These are phyloP conservation scores for Nicotiana otophora DNA, from an alignment of 257 asterid genomes.

Conservation along the genomic window DNA sequence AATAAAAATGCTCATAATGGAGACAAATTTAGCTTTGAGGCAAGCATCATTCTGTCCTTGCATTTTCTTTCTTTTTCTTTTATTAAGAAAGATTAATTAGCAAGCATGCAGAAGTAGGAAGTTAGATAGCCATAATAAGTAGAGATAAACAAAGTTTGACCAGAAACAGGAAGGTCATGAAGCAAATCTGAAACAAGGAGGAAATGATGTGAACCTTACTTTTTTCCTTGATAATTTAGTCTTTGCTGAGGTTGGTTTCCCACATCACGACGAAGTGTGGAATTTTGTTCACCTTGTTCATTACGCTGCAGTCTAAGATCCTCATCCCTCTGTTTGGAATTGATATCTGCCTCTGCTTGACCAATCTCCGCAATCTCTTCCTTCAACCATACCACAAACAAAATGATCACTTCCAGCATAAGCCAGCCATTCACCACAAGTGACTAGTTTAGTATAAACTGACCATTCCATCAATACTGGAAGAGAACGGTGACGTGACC, in stretches of 20 bases:
- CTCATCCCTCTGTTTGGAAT: constrained; percentile 52
- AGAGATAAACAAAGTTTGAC: constrained; percentile 9
- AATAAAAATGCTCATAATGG: neutral
- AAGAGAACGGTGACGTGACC: constrained; percentile 31
- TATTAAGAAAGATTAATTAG: neutral
- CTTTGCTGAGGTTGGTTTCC: constrained; percentile 34
- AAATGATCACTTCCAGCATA: constrained; percentile 19
- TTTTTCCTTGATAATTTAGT: constrained; percentile 31
- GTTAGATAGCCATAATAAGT: neutral
- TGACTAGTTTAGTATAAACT: constrained; percentile 13
- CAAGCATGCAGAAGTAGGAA: neutral
- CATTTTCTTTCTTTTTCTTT: neutral
- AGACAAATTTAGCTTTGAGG: neutral
- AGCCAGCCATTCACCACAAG: neutral
- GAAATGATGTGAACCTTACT: constrained; percentile 24
- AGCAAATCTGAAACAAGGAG: constrained; percentile 3
- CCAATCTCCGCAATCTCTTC: constrained; percentile 55
- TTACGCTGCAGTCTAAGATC: constrained; percentile 54
- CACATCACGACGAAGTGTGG: constrained; percentile 33
- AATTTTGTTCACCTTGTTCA: constrained; percentile 56
- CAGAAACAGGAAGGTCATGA: constrained; percentile 3
- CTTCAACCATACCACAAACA: constrained; percentile 40
- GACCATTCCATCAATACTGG: constrained; percentile 65
- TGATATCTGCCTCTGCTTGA: constrained; percentile 53
- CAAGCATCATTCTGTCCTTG: neutral